phyloP scores from a whole-genome alignment of 1,284 basidiomycete genomes.

The Cryptococcus maquisensis region DNA sequence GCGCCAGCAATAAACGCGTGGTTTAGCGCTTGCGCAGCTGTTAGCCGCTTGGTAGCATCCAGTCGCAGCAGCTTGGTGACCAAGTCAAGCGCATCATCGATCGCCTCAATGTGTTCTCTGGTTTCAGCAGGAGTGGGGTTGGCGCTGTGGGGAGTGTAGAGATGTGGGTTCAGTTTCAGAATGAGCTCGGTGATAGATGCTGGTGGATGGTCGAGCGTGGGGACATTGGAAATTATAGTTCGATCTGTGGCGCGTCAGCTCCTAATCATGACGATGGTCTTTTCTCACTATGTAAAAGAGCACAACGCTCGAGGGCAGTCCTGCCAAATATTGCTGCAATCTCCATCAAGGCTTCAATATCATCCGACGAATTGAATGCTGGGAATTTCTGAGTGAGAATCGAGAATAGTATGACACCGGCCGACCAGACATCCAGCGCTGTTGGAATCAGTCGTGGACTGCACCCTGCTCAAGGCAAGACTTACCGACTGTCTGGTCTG shows the following conservation, averaged over 20 bases:
- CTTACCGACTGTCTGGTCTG: slow-evolving; percentile 84
- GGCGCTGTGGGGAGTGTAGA: slow-evolving; percentile 56
- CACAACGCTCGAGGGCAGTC: slow-evolving; percentile 76
- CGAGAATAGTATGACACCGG: slow-evolving; percentile 85
- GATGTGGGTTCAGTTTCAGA: slow-evolving; percentile 67
- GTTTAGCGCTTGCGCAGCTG: slow-evolving; percentile 67
- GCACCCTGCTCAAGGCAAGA: slow-evolving; percentile 11
- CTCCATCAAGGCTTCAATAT: slow-evolving; percentile 93
- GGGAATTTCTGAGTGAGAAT: slow-evolving; percentile 92
- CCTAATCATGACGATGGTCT: background rate
- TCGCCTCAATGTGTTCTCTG: slow-evolving; percentile 53
- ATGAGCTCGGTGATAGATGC: slow-evolving; percentile 69
- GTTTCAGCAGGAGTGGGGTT: slow-evolving; percentile 38
- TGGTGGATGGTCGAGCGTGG: slow-evolving; percentile 63
- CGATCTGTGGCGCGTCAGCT: slow-evolving; percentile 58
- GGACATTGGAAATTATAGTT: slow-evolving; percentile 78
- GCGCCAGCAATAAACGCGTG: slow-evolving; percentile 63
- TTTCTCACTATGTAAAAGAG: slow-evolving; percentile 79
- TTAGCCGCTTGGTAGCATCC: slow-evolving; percentile 69
- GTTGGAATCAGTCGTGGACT: slow-evolving; percentile 9
- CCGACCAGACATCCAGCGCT: slow-evolving; percentile 97
- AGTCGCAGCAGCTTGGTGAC: slow-evolving; percentile 67
- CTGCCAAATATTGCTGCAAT: slow-evolving; percentile 84
- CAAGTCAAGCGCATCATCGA: slow-evolving; percentile 69
- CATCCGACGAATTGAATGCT: slow-evolving; percentile 89